A percentile compares a stretch with the other conserved stretches of the same genome.
Evolutionary conservation across 2,329 filamentous ascomycete species (phyloP).

Genomic region (Lithohypha guttulata): DNA sequence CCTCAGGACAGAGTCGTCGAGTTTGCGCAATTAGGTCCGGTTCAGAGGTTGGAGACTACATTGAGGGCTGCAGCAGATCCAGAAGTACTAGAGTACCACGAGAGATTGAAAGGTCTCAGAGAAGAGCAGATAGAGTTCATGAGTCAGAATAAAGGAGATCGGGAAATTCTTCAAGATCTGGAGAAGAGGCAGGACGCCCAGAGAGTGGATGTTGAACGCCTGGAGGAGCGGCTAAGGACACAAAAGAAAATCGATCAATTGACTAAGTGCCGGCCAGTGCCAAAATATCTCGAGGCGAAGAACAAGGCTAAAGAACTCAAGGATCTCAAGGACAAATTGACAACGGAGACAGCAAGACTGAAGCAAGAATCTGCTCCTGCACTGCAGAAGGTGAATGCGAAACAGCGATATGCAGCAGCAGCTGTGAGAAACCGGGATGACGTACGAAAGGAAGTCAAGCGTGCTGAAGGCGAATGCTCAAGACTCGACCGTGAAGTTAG

Average conservation of each 20-base stretch:
- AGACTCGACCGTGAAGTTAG: constrained; percentile 32
- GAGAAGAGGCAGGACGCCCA: constrained; percentile 64
- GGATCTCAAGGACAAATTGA: constrained; percentile 42
- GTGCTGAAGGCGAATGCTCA: constrained; percentile 30
- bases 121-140: constrained; percentile 56
- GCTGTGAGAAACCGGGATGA: constrained; percentile 19
- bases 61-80: constrained; percentile 76
- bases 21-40: constrained; percentile 72
- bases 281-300: constrained; percentile 51
- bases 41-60: constrained; percentile 75
- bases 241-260: constrained; percentile 55
- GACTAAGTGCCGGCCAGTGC: constrained; percentile 53
- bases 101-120: constrained; percentile 59
- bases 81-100: constrained; percentile 70
- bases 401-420: constrained; percentile 51
- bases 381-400: constrained; percentile 56
- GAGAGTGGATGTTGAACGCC: constrained; percentile 70
- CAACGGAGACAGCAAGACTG: constrained; percentile 48
- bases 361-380: constrained; percentile 55
- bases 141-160: constrained; percentile 46
- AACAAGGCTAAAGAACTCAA: constrained; percentile 43
- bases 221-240: constrained; percentile 63
- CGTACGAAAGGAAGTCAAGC: constrained; percentile 45
- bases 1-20: constrained; percentile 93
- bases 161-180: constrained; percentile 54